A percentile compares a stretch with the other conserved stretches of the same genome.
phyloP scores from a whole-genome alignment of 495 filamentous ascomycete species.

The Annulohypoxylon stygium region DNA sequence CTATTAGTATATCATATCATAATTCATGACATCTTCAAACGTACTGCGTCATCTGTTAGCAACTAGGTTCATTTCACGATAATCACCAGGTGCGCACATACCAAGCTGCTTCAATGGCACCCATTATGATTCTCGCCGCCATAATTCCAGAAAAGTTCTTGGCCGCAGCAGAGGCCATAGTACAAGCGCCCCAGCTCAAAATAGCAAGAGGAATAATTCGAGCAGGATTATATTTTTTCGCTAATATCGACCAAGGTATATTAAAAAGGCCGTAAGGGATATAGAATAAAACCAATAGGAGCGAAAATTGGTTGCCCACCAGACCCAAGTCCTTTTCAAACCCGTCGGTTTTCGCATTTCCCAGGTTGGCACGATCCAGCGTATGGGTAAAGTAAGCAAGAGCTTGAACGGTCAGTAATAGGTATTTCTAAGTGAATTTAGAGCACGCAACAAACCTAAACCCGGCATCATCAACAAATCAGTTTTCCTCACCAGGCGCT shows the following conservation, averaged over 20 bases:
- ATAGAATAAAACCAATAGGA: constrained; percentile 51
- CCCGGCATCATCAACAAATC: constrained; percentile 52
- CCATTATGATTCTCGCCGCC: constrained; percentile 66
- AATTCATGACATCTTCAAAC: neutral
- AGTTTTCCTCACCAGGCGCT: constrained; percentile 47
- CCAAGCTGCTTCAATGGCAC: constrained; percentile 59
- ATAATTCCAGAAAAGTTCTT: constrained; percentile 57
- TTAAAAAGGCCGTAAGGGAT: constrained; percentile 43
- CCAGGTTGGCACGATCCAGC: constrained; percentile 59
- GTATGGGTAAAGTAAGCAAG: constrained; percentile 53
- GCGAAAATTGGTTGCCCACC: constrained; percentile 47
- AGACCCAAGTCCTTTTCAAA: constrained; percentile 50
- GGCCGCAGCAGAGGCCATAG: constrained; percentile 52
- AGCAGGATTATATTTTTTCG: constrained; percentile 42
- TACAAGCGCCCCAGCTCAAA: constrained; percentile 54
- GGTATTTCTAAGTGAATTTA: neutral
- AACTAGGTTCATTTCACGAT: neutral
- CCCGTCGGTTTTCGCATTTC: constrained; percentile 54
- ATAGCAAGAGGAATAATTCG: constrained; percentile 44
- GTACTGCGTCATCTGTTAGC: constrained; percentile 13
- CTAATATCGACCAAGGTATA: constrained; percentile 36
- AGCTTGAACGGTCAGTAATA: constrained; percentile 24
- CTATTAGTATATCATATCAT: constrained; percentile 11
- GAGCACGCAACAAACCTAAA: constrained; percentile 17
- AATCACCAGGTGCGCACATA: neutral